Conservation (phyloP, 345 rosid species). For the Lenwebbia sp. region DNA sequence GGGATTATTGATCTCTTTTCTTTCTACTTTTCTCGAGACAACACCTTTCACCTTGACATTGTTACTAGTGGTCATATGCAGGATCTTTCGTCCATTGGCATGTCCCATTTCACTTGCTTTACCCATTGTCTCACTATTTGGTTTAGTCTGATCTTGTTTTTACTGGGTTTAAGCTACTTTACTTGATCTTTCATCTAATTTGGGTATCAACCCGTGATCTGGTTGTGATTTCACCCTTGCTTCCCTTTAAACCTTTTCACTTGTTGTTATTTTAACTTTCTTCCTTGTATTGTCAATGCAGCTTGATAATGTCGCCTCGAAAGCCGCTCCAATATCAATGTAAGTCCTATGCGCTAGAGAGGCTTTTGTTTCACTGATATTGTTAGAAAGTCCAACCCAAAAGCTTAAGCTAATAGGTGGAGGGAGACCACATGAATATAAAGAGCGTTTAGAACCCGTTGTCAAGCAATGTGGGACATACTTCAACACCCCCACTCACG, state of each 20-base stretch:
- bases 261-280: not conserved
- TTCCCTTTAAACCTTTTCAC: not conserved
- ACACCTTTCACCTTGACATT: not conserved
- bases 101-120: not conserved
- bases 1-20: not conserved
- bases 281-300: conserved; percentile 31
- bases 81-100: not conserved
- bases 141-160: not conserved
- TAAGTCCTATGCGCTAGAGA: conserved; percentile 32
- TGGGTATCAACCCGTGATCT: not conserved
- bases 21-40: not conserved
- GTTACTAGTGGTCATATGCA: not conserved
- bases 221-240: not conserved
- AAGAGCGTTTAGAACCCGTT: no score
- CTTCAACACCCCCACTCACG: no score
- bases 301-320: conserved; percentile 53
- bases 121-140: not conserved
- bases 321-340: conserved; percentile 78
- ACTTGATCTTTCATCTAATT: not conserved
- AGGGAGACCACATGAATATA: no score
- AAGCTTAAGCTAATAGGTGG: no score
- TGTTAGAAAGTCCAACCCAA: no score
- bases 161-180: not conserved
- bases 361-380: not conserved
- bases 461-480: no score